phyloP scores from a whole-genome alignment of 257 asterid genomes.

The Fraxinus pennsylvanica region DNA sequence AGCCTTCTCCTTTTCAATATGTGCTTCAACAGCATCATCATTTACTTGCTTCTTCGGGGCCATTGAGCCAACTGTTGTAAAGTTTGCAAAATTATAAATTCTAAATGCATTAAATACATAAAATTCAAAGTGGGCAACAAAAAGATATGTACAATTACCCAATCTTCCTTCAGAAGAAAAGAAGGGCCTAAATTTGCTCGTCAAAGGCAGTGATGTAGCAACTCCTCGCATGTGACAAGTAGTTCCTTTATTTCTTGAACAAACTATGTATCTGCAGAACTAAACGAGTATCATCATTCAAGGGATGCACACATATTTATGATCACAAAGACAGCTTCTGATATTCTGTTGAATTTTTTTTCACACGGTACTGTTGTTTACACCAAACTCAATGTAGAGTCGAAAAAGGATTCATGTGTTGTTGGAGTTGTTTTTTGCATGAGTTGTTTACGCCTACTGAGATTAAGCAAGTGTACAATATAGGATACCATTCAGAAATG shows the following conservation, averaged over 20 bases:
- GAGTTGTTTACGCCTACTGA: too few species aligned
- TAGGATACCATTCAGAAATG: too few species aligned
- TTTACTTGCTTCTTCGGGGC: constrained; percentile 28
- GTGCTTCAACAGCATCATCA: constrained; percentile 27
- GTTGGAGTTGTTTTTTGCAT: too few species aligned
- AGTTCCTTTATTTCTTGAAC: constrained; percentile 1
- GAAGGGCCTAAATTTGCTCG: constrained; percentile 19
- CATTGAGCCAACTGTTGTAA: constrained; percentile 33
- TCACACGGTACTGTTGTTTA: too few species aligned
- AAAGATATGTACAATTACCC: constrained; percentile 26
- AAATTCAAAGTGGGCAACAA: background rate
- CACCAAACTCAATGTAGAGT: too few species aligned
- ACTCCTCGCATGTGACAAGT: constrained; percentile 25
- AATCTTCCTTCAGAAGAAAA: constrained; percentile 29
- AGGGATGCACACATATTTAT: too few species aligned
- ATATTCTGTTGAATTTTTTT: too few species aligned
- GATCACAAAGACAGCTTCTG: too few species aligned
- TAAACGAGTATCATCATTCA: background rate
- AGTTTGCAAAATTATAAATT: constrained; percentile 4
- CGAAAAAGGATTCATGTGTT: too few species aligned
- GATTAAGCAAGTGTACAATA: too few species aligned
- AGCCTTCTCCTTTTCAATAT: constrained; percentile 15
- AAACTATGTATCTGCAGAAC: constrained; percentile 8
- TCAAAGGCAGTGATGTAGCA: constrained; percentile 9
- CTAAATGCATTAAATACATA: background rate